Percentiles rank a stretch among this genome's conserved stretches.
Evolutionary conservation across 768 basidiomycete species (phyloP).

Genomic region (Cubamyces lactineus): DNA sequence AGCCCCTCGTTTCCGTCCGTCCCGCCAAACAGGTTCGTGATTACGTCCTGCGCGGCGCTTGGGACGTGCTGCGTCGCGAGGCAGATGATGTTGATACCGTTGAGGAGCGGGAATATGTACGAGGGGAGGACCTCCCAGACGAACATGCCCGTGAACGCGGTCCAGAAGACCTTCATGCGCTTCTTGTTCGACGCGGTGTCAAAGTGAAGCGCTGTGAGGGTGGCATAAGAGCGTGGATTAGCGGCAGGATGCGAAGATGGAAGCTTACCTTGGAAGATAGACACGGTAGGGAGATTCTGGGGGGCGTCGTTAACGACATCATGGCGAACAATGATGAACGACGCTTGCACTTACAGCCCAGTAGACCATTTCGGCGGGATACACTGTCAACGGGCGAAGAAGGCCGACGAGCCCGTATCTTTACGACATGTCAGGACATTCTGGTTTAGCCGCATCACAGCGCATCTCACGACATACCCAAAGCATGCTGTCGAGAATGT

Average conservation of each 20-base stretch:
- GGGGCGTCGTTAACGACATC: background rate
- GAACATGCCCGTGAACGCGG: slow-evolving; percentile 54
- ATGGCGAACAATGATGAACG: background rate
- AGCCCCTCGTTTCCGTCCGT: slow-evolving; percentile 68
- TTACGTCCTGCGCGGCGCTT: slow-evolving; percentile 46
- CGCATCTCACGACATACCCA: slow-evolving; percentile 42
- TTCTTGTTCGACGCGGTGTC: slow-evolving; percentile 47
- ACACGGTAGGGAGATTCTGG: slow-evolving; percentile 59
- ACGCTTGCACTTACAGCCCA: slow-evolving; percentile 46
- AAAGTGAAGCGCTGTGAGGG: slow-evolving; percentile 52
- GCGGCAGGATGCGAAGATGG: background rate
- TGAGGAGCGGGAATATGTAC: slow-evolving; percentile 66
- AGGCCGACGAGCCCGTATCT: slow-evolving; percentile 66
- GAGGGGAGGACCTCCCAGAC: slow-evolving; percentile 55
- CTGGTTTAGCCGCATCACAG: background rate
- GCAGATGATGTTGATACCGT: slow-evolving; percentile 63
- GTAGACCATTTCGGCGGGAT: slow-evolving; percentile 68
- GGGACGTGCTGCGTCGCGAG: slow-evolving; percentile 55
- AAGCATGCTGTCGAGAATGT: slow-evolving; percentile 69
- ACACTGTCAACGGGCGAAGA: slow-evolving; percentile 59
- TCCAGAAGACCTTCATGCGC: slow-evolving; percentile 57
- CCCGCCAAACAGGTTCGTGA: slow-evolving; percentile 72
- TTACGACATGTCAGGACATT: background rate
- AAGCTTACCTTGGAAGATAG: slow-evolving; percentile 56
- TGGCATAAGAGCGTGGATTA: slow-evolving; percentile 29